Base-by-base conservation (phyloP, 306 rosid genomes). In the Abrus precatorius region DNA sequence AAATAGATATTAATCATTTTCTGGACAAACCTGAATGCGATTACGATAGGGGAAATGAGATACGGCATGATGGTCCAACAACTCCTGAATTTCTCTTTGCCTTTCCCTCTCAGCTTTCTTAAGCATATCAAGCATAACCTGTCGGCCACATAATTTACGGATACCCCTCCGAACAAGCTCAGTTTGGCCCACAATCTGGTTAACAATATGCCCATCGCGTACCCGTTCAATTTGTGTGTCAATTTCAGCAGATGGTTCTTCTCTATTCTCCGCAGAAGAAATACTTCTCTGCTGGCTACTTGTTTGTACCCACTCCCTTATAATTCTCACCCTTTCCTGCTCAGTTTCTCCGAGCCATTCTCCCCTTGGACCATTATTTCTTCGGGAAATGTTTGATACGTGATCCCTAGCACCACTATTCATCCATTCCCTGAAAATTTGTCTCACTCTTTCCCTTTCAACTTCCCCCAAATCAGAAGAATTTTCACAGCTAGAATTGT, bases 321-420 rank as follows among this genome's bases (percentile, higher is more conserved):
- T 87, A 78, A 87, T 57, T 80, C 98, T 87, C 74, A 91, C 99
- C 86, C 99, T 89, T 88, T 89, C 98, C 89, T 93, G 98, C 80
- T 95, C 99, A 34, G 90, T 91, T 89, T 93, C 98, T 69, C 96
- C 99, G 65, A 89, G 96, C 94, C 97, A 91, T 77, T 90, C 93
- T 61, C 89, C 88, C 89, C 91, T 84, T 38, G 97, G 61, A 79
- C 85, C 69, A 67, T 65, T 84, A 72, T 36, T 89, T 82, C 86
- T 71, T 9, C 54, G 82, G 75, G 97, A 85, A 78, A 77, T 79
- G 82, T 78, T 85, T 7, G 97, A 79, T 13, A 85, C 78, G 60
- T 82, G 82, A 55, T 90, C 98, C 83, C 87, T 78, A 47, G 69
- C 91, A 57, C 97, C 92, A 81, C 83, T 90, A 43, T 80, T 86